Evolutionary conservation across 1,139 yeast genomes (phyloP).

Genomic region (Candida albicans): DNA sequence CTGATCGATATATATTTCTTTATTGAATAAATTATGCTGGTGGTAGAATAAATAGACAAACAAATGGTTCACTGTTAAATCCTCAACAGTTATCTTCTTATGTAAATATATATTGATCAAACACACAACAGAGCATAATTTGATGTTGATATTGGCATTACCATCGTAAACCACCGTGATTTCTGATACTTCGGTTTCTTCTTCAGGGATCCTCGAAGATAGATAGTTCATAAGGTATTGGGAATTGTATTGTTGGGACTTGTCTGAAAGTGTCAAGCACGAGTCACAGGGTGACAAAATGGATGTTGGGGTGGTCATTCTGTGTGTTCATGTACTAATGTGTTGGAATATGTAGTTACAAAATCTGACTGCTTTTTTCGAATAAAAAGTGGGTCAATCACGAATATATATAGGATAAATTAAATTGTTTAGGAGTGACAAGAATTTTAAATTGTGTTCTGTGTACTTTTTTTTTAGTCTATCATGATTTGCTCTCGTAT

Average conservation of each 20-base stretch:
- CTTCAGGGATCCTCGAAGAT: conserved; percentile 6
- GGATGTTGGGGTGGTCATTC: neutral
- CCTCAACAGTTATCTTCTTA: conserved; percentile 4
- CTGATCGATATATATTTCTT: conserved; percentile 11
- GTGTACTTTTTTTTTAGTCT: too few relatives aligned
- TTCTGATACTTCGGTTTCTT: conserved; percentile 9
- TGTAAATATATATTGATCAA: conserved; percentile 11
- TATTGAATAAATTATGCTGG: conserved; percentile 10
- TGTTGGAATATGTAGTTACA: too few relatives aligned
- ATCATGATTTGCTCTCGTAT: too few relatives aligned
- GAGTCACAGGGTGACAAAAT: conserved; percentile 17
- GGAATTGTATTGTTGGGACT: conserved; percentile 9
- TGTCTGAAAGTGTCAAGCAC: conserved; percentile 13
- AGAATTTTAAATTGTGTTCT: too few relatives aligned
- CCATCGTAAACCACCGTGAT: conserved; percentile 12
- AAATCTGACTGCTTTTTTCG: too few relatives aligned
- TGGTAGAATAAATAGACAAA: conserved; percentile 14
- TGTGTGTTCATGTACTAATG: neutral
- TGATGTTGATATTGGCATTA: conserved; percentile 12
- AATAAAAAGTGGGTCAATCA: too few relatives aligned
- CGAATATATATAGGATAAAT: too few relatives aligned
- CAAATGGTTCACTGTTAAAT: conserved; percentile 15
- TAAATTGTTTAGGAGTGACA: too few relatives aligned
- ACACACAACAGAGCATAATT: conserved; percentile 13
- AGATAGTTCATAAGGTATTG: conserved; percentile 11